phyloP scores from a whole-genome alignment of 1,284 basidiomycete genomes.

The Meripilus lineatus region DNA sequence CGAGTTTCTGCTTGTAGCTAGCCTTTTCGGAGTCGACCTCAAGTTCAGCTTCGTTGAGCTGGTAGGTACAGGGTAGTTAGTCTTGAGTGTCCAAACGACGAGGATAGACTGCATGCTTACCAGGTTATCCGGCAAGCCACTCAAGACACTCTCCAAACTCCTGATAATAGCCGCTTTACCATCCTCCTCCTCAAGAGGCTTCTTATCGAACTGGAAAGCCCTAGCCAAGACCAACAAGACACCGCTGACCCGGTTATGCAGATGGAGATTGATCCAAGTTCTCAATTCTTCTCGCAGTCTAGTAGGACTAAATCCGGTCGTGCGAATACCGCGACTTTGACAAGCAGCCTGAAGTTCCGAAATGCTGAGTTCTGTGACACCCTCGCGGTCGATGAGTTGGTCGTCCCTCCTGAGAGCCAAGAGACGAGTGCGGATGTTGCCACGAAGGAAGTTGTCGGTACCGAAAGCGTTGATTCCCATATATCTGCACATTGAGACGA shows the following conservation, averaged over 20 bases:
- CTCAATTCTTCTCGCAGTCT: conserved; percentile 84
- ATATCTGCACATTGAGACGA: conserved; percentile 95
- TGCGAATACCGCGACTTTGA: conserved; percentile 92
- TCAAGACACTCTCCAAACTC: conserved; percentile 87
- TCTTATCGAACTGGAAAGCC: conserved; percentile 92
- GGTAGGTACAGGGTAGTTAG: conserved; percentile 11
- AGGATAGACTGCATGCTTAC: conserved; percentile 42
- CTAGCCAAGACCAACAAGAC: conserved; percentile 90
- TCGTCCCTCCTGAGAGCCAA: conserved; percentile 89
- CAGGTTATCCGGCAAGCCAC: conserved; percentile 92
- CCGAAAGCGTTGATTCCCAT: conserved; percentile 99
- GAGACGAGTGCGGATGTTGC: conserved; percentile 85
- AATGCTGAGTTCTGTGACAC: conserved; percentile 86
- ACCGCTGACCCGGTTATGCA: conserved; percentile 86
- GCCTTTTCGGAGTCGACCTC: conserved; percentile 92
- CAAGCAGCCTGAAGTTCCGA: conserved; percentile 91
- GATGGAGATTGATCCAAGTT: conserved; percentile 93
- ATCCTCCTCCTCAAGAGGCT: conserved; percentile 68
- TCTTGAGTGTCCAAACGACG: conserved; percentile 7
- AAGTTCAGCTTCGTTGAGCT: conserved; percentile 96
- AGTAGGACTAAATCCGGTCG: conserved; percentile 78
- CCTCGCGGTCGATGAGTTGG: conserved; percentile 87
- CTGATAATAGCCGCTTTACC: conserved; percentile 73
- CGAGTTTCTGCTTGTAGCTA: conserved; percentile 96
- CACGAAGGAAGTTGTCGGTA: conserved; percentile 97